Evolutionary conservation across 2,329 filamentous ascomycete genomes (phyloP), one percentile per base, ranked within the genome.

Genomic region (Tolypocladium pustulatum): DNA sequence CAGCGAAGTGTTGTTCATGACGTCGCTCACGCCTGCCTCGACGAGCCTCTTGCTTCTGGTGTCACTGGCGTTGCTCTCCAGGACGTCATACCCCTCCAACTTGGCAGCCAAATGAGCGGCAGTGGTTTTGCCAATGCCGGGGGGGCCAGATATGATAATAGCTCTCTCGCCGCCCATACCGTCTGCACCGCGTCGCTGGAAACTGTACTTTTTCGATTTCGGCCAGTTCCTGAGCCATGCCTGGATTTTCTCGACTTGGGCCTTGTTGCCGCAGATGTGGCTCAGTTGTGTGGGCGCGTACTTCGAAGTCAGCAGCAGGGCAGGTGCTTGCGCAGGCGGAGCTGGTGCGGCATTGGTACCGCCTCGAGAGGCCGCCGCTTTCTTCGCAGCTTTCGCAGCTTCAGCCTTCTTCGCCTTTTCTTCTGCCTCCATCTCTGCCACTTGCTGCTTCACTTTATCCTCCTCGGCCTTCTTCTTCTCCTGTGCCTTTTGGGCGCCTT

Each of bases 61-160:
- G 70, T 99, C 94, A 73, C 92, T 97, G 40, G 94, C 94, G 69
- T 99, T 99, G 68, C 86, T 94, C 76, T 99, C 94, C 15, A 99
- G 79, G 51, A 97, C 83, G 71, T 99, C 94, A 68, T 91, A 97
- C 2, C 93, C 92, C 69, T 96, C 92, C 25, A 97, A 76, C 68
- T 91, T 95, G 0, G 94, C 93, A 20, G 96, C 90, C 36, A 99
- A 79, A 76, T 99, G 94, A 30, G 94, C 94, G 55, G 95, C 91
- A 37, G 94, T 99, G 2, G 94, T 99, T 75, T 99, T 99, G 65
- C 94, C 94, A 64, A 99, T 96, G 22, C 94, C 94, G 36, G 94
- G 94, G 20, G 94, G 93, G 0, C 94, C 94, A 64, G 95, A 92
- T 58, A 99, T 87, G 70, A 97, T 96, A 64, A 97, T 87, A n/a